Evolutionary conservation across 2,329 filamentous ascomycete genomes (phyloP).

Genomic region (Hypoxylon sp.): DNA sequence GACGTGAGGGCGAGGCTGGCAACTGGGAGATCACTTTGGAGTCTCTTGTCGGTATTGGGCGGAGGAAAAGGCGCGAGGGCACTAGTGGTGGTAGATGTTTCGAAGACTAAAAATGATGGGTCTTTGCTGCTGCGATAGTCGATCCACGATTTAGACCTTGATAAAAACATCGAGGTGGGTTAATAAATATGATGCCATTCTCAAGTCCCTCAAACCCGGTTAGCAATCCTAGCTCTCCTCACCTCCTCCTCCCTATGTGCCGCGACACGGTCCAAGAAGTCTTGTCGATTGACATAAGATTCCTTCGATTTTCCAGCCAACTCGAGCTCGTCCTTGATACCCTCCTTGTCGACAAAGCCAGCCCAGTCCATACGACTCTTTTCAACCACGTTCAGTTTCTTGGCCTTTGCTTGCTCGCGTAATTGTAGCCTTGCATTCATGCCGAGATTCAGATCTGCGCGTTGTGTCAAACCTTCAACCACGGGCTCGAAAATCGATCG

Average conservation of each 20-base stretch:
- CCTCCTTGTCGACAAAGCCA: slow-evolving; percentile 78
- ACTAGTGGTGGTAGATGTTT: no score
- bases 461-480: slow-evolving; percentile 59
- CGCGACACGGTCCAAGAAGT: slow-evolving; percentile 76
- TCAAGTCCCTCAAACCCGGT: slow-evolving; percentile 49
- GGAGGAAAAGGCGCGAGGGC: no score
- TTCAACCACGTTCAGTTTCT: slow-evolving; percentile 79
- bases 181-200: neutral
- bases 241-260: slow-evolving; percentile 73
- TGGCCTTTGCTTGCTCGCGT: slow-evolving; percentile 66
- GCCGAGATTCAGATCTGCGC: slow-evolving; percentile 72
- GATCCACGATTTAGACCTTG: no score
- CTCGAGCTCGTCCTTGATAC: slow-evolving; percentile 77
- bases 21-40: no score
- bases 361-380: slow-evolving; percentile 83
- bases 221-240: slow-evolving; percentile 66
- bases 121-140: no score
- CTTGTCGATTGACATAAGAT: slow-evolving; percentile 73
- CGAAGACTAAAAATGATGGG: no score
- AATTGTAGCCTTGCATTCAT: slow-evolving; percentile 64
- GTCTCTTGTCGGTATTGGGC: no score
- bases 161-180: neutral
- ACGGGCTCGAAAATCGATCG: slow-evolving; percentile 75
- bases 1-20: no score
- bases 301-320: slow-evolving; percentile 75